Conservation (phyloP, 2,329 filamentous ascomycete genomes). For the Aureobasidium zeae region DNA sequence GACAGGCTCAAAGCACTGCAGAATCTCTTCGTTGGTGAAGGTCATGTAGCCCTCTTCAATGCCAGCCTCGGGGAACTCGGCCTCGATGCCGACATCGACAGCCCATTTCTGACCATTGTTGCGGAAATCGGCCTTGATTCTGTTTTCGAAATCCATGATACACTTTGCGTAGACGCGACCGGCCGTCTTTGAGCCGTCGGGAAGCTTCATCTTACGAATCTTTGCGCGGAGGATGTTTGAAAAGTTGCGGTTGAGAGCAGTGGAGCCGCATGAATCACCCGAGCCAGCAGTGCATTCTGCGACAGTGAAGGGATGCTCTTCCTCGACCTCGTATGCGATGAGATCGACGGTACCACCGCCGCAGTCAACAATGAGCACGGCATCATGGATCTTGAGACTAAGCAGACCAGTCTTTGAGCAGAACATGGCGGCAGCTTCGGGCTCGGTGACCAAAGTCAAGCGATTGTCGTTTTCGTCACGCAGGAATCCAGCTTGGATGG, state of each 20-base stretch:
- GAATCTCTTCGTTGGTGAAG: conserved; percentile 97
- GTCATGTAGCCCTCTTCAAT: conserved; percentile 99
- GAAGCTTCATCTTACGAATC: conserved; percentile 98
- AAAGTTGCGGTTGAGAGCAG: conserved; percentile 93
- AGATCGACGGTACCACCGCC: conserved; percentile 97
- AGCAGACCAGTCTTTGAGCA: conserved; percentile 93
- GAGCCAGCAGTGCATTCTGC: conserved; percentile 95
- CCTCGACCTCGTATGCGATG: conserved; percentile 97
- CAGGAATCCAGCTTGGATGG: conserved; percentile 93
- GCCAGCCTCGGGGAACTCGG: conserved; percentile 91
- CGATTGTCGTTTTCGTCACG: conserved; percentile 97
- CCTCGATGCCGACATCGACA: conserved; percentile 96
- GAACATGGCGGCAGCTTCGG: conserved; percentile 93
- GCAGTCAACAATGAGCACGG: conserved; percentile 96
- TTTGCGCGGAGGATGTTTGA: conserved; percentile 96
- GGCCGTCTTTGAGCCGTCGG: conserved; percentile 93
- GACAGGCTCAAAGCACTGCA: conserved; percentile 97
- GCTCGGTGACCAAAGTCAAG: conserved; percentile 87
- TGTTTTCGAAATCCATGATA: conserved; percentile 99
- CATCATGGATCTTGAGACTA: conserved; percentile 96
- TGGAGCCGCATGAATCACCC: conserved; percentile 96
- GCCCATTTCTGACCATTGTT: conserved; percentile 99
- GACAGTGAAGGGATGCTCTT: conserved; percentile 93
- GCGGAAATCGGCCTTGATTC: conserved; percentile 98
- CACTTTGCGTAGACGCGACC: conserved; percentile 97